Evolutionary conservation across 202 grass and related monocot species (phyloP), one percentile per base, ranked within the genome.

Genomic region (Panicum virgatum): DNA sequence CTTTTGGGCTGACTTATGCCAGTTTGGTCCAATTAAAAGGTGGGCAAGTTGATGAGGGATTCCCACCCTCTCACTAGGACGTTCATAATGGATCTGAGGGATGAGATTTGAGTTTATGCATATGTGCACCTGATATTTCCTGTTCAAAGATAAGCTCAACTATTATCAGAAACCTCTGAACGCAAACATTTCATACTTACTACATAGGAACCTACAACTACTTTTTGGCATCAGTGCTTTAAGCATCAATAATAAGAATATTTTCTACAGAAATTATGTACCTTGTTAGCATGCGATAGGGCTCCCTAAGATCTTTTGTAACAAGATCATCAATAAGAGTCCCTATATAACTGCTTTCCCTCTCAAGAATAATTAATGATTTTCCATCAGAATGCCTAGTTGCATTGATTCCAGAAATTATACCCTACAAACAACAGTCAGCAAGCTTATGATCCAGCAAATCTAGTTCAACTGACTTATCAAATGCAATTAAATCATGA

Each of bases 321-420:
- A 93, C 92, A 85, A 98, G 91, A 93, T 98, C 96, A 67, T 98
- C 96, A 76, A 98, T 98, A 56, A 98, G 64, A 89, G 96, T 98
- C n/a, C 96, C 96, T 51, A 96, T 92, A 51, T 96, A 94, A 78
- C 96, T 94, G 86, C 92, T 98, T 87, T 96, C 96, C 76, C 96
- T 98, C 85, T 98, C 96, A 88, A 98, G 92, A 90, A 98, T 79
- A 23, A 98, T 87, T 66, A 93, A 65, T 39, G 96, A 75, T 46
- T 93, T 98, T 65, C 92, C 83, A 87, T 89, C 83, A 83, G 96
- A 91, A 98, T 96, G 96, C 45, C 92, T 98, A 75, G 92, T 91
- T 67, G 89, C 92, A 89, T 98, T 98, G 75, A 98, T 92, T 80
- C 96, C 92, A 65, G 96, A 96, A 83, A 93, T 75, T 81, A 98